Conservation (phyloP, 2,329 filamentous ascomycete species). For the Mycocentrospora acerina region DNA sequence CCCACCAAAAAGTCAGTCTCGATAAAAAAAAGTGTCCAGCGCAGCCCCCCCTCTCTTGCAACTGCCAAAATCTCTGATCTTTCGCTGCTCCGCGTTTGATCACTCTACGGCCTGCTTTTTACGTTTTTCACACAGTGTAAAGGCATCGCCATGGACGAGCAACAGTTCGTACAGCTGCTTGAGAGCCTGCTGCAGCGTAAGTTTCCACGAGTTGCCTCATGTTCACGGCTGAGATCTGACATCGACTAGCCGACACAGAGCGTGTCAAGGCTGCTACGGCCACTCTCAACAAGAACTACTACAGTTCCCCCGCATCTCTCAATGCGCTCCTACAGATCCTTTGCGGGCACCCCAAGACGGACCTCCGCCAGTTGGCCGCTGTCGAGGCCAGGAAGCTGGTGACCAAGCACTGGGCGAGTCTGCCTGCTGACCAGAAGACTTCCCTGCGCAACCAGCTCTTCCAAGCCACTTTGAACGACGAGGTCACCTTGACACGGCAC, state of each 20-base stretch:
- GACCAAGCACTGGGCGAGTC: conserved; percentile 78
- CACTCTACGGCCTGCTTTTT: conserved; percentile 22
- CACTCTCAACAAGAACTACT: conserved; percentile 90
- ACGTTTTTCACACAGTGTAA: conserved; percentile 17
- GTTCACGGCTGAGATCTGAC: conserved; percentile 34
- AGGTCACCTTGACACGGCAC: conserved; percentile 75
- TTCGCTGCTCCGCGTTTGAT: conserved; percentile 24
- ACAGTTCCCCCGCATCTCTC: conserved; percentile 80
- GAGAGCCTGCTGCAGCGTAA: conserved; percentile 84
- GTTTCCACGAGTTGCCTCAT: conserved; percentile 41
- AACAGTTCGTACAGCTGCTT: conserved; percentile 82
- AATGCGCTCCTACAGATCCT: conserved; percentile 85
- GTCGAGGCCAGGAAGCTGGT: conserved; percentile 86
- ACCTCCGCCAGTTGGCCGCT: conserved; percentile 84
- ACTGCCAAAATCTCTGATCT: conserved; percentile 22
- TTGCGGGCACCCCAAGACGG: conserved; percentile 69
- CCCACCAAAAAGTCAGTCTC: conserved; percentile 18
- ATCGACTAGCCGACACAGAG: conserved; percentile 67
- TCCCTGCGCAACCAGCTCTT: conserved; percentile 81
- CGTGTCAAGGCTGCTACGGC: conserved; percentile 84
- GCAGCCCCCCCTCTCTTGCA: conserved; percentile 13
- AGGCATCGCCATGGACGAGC: conserved; percentile 66
- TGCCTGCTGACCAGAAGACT: conserved; percentile 74
- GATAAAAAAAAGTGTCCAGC: conserved; percentile 11
- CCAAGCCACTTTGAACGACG: conserved; percentile 79